Percentiles rank a stretch among this genome's conserved stretches.
phyloP scores from a whole-genome alignment of 108 stramenopile species.

The Skeletonema grethae region DNA sequence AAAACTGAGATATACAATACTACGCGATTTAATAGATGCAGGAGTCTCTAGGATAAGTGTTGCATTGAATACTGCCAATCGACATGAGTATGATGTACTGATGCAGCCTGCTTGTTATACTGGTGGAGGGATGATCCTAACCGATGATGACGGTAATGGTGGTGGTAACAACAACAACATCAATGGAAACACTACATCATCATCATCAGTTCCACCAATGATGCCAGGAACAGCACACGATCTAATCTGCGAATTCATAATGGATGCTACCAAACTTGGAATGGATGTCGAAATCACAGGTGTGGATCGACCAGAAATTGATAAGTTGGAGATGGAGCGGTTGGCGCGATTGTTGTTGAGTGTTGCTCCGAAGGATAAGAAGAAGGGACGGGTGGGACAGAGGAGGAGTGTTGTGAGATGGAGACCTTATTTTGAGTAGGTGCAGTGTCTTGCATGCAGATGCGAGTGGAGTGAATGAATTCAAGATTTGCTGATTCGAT shows the following conservation, averaged over 20 bases:
- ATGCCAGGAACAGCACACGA: constrained; percentile 48
- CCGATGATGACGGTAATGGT: not conserved
- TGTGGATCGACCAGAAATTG: constrained; percentile 65
- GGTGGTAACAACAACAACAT: not conserved
- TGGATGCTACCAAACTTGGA: constrained; percentile 47
- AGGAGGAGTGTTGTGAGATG: not conserved
- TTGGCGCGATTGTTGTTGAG: constrained; percentile 33
- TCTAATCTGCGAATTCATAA: constrained; percentile 57
- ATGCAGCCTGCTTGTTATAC: constrained; percentile 34
- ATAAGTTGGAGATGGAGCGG: constrained; percentile 50
- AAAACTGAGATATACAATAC: constrained; percentile 16
- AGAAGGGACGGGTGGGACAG: not conserved
- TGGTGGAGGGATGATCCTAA: not conserved
- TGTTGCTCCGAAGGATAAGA: constrained; percentile 1
- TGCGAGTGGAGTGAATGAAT: no score
- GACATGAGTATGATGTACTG: constrained; percentile 40
- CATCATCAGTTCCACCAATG: not conserved
- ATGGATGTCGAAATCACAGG: constrained; percentile 71
- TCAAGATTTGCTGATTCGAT: no score
- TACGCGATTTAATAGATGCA: constrained; percentile 40
- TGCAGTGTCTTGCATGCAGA: no score
- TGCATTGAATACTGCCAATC: constrained; percentile 37
- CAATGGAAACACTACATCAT: not conserved
- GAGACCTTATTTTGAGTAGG: not conserved
- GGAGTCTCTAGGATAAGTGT: constrained; percentile 25